Evolutionary conservation across 2,329 filamentous ascomycete species (phyloP).

Genomic region (Penicillium expansum): DNA sequence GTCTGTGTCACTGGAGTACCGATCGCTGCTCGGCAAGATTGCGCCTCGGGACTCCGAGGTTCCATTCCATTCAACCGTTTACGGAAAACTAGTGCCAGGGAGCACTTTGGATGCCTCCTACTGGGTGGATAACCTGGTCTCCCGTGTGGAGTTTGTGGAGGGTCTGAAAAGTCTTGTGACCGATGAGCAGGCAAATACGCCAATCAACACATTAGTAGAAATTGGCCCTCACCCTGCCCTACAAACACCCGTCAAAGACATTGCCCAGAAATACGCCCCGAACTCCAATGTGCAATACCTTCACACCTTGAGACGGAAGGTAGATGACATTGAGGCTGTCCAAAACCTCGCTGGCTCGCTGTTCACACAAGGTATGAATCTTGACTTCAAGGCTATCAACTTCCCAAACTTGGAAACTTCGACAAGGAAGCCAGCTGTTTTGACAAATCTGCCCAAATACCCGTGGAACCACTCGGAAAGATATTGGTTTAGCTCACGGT

Average conservation of each 20-base stretch:
- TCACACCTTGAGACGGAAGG: slow-evolving; percentile 20
- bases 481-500: slow-evolving; percentile 21
- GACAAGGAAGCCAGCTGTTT: slow-evolving; percentile 10
- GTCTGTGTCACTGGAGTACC: slow-evolving; percentile 18
- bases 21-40: slow-evolving; percentile 20
- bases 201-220: slow-evolving; percentile 18
- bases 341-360: slow-evolving; percentile 19
- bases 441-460: slow-evolving; percentile 23
- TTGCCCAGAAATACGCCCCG: slow-evolving; percentile 9
- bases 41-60: slow-evolving; percentile 12
- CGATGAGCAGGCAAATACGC: neutral
- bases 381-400: slow-evolving; percentile 22
- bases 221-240: slow-evolving; percentile 24
- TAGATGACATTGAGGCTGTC: slow-evolving; percentile 14
- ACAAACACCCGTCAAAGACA: slow-evolving; percentile 19
- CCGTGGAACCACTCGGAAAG: slow-evolving; percentile 24
- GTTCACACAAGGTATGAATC: slow-evolving; percentile 17
- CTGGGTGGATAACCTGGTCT: slow-evolving; percentile 25
- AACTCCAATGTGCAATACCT: slow-evolving; percentile 15
- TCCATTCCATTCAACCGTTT: slow-evolving; percentile 23
- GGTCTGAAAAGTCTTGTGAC: slow-evolving; percentile 16
- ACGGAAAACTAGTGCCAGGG: slow-evolving; percentile 16
- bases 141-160: slow-evolving; percentile 23
- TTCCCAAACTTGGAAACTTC: slow-evolving; percentile 13
- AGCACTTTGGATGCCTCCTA: slow-evolving; percentile 16